These are phyloP conservation scores for Pichia cabralensis DNA, from an alignment of 805 yeast genomes.

Conservation along the genomic window DNA sequence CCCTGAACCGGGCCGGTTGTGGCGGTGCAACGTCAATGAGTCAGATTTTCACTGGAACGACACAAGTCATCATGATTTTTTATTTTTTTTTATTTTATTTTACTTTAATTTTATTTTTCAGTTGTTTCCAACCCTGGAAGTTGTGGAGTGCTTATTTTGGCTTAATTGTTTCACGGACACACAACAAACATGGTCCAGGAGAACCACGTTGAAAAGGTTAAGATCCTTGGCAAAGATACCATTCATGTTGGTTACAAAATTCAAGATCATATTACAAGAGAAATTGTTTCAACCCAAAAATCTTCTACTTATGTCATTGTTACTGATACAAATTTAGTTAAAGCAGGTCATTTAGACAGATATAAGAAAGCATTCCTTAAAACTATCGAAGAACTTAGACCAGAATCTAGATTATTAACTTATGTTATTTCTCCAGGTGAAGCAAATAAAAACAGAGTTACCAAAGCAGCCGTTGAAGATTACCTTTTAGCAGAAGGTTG, in stretches of 20 bases:
- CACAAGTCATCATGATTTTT: too few relatives aligned
- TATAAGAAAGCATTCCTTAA: conserved; percentile 35
- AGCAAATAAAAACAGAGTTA: conserved; percentile 74
- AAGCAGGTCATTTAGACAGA: conserved; percentile 49
- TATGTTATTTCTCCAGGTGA: conserved; percentile 90
- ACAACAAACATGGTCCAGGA: conserved; percentile 13
- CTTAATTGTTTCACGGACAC: too few relatives aligned
- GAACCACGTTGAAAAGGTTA: conserved; percentile 37
- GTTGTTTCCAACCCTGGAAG: too few relatives aligned
- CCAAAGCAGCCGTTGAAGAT: conserved; percentile 91
- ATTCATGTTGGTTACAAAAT: conserved; percentile 88
- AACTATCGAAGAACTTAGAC: conserved; percentile 29
- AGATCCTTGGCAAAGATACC: conserved; percentile 71
- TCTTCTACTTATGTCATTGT: conserved; percentile 90
- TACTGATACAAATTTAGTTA: conserved; percentile 72
- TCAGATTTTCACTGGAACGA: too few relatives aligned
- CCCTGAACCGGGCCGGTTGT: too few relatives aligned
- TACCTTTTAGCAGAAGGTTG: conserved; percentile 74
- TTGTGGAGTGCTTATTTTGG: too few relatives aligned
- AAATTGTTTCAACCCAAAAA: conserved; percentile 48
- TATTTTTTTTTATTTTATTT: too few relatives aligned
- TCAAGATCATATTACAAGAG: conserved; percentile 60
- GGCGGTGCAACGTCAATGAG: too few relatives aligned
- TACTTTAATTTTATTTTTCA: too few relatives aligned
- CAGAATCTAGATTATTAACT: conserved; percentile 56